phyloP scores from a whole-genome alignment of 148 eudicot genomes.

The Polygonum aviculare region DNA sequence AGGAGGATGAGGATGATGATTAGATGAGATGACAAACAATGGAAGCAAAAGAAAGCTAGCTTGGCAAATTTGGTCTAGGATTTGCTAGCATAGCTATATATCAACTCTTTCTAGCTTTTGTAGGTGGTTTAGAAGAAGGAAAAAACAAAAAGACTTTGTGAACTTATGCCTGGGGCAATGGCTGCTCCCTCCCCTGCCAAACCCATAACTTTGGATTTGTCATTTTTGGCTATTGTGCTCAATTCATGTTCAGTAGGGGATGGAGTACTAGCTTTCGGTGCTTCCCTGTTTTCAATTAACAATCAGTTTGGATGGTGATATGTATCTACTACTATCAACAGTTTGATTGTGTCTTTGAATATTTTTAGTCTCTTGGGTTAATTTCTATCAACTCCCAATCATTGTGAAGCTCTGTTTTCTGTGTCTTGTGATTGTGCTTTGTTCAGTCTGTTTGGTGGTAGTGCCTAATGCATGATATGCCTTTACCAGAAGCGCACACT shows the following conservation, averaged over 20 bases:
- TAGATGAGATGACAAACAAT: neutral
- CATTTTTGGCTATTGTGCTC: neutral
- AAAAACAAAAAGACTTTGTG: neutral
- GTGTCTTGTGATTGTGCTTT: neutral
- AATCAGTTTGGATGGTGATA: slow-evolving; percentile 3
- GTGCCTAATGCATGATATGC: neutral
- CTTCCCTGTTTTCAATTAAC: slow-evolving; percentile 7
- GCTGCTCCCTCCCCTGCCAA: neutral
- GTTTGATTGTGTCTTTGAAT: neutral
- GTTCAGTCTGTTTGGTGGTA: neutral
- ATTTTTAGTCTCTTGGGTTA: neutral
- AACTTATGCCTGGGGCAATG: neutral
- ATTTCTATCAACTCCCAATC: neutral
- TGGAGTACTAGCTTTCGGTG: slow-evolving; percentile 3
- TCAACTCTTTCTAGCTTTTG: slow-evolving; percentile 10
- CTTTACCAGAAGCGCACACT: no score
- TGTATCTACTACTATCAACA: slow-evolving; percentile 4
- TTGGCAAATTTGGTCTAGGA: slow-evolving; percentile 8
- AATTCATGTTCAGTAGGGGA: neutral
- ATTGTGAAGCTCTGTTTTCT: neutral
- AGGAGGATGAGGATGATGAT: slow-evolving; percentile 6
- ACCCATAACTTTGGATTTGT: slow-evolving; percentile 4
- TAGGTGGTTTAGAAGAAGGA: neutral
- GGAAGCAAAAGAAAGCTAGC: slow-evolving; percentile 9
- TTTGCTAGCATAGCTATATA: slow-evolving; percentile 5